Evolutionary conservation across 331 rosid species (phyloP).

Genomic region (Saraca asoca): DNA sequence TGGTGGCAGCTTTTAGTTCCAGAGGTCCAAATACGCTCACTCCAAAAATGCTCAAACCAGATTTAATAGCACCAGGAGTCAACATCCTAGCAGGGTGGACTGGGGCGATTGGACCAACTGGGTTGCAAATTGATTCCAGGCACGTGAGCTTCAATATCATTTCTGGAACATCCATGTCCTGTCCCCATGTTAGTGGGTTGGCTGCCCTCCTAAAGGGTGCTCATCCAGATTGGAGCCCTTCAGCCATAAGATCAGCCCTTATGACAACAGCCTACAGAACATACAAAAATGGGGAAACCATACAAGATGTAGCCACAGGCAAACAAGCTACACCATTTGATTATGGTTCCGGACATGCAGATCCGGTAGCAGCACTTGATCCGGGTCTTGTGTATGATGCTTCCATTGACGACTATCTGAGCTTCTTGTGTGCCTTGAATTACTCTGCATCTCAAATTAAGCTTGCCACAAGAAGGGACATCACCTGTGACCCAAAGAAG

Average conservation of each 20-base stretch:
- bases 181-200: slow-evolving; percentile 86
- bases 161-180: slow-evolving; percentile 95
- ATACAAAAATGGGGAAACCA: slow-evolving; percentile 52
- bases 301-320: slow-evolving; percentile 60
- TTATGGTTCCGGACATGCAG: slow-evolving; percentile 78
- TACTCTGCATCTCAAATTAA: slow-evolving; percentile 55
- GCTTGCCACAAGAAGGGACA: slow-evolving; percentile 46
- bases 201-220: slow-evolving; percentile 75
- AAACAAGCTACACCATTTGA: slow-evolving; percentile 72
- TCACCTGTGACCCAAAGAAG: slow-evolving; percentile 52
- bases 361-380: slow-evolving; percentile 75
- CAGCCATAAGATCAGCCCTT: slow-evolving; percentile 80
- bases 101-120: slow-evolving; percentile 69
- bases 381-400: slow-evolving; percentile 93
- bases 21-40: slow-evolving; percentile 83
- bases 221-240: slow-evolving; percentile 85
- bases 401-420: slow-evolving; percentile 54
- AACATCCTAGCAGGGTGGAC: slow-evolving; percentile 71
- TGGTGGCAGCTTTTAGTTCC: slow-evolving; percentile 87
- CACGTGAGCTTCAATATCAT: slow-evolving; percentile 70
- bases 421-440: slow-evolving; percentile 74
- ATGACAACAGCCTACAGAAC: slow-evolving; percentile 80
- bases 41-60: slow-evolving; percentile 81
- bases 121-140: slow-evolving; percentile 49
- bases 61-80: slow-evolving; percentile 83